phyloP scores from a whole-genome alignment of 2,329 filamentous ascomycete species.

The Verruconis gallopava region DNA sequence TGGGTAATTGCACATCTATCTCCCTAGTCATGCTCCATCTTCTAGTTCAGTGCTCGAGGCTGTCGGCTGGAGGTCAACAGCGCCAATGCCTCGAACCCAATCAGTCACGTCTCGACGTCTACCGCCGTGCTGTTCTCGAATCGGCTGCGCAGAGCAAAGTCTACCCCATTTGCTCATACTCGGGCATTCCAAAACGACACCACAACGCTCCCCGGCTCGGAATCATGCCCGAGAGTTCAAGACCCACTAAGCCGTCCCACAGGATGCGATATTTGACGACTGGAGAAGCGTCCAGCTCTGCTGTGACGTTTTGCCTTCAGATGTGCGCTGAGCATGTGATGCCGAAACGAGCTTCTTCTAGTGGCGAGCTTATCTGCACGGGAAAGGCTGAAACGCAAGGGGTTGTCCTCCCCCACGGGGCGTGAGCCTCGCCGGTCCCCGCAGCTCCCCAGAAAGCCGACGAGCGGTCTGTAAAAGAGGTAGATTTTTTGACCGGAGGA shows the following conservation, averaged over 20 bases:
- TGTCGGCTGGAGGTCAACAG: neutral
- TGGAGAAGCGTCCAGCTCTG: neutral
- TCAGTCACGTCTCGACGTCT: neutral
- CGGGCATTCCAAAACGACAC: too few relatives aligned
- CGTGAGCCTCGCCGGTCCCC: too few relatives aligned
- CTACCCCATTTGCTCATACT: neutral
- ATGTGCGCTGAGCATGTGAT: neutral
- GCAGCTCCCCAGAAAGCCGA: too few relatives aligned
- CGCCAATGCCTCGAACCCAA: neutral
- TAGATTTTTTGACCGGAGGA: too few relatives aligned
- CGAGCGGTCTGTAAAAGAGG: too few relatives aligned
- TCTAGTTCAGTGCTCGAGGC: neutral
- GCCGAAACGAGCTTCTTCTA: too few relatives aligned
- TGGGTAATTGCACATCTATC: neutral
- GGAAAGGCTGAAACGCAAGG: neutral
- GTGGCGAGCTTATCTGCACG: neutral
- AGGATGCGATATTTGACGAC: neutral
- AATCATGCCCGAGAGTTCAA: neutral
- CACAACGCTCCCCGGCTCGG: neutral
- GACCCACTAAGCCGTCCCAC: neutral
- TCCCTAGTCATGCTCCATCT: neutral
- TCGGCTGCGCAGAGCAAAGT: neutral
- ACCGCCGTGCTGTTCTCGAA: neutral
- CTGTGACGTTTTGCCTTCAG: neutral
- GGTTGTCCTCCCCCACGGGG: too few relatives aligned